Percentiles rank a stretch among this genome's conserved stretches.
Conservation (phyloP, 306 rosid species). For the Cucurbita argyrosperma region DNA sequence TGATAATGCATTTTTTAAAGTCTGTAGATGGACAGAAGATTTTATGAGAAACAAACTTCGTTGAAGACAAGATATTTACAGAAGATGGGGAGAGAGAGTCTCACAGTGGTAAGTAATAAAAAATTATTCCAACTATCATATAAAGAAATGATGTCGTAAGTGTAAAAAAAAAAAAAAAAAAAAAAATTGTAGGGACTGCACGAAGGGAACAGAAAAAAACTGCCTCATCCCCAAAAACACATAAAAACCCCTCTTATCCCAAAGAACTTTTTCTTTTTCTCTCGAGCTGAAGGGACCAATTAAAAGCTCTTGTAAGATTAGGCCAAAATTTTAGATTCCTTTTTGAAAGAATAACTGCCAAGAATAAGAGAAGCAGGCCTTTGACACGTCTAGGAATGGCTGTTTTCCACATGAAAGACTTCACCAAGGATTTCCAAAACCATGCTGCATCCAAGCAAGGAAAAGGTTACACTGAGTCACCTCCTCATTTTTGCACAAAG, state of each 20-base stretch:
- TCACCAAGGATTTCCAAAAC: not conserved
- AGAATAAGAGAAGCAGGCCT: not conserved
- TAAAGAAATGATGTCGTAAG: not conserved
- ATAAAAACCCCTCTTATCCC: not conserved
- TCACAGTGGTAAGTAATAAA: not conserved
- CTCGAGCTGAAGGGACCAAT: not conserved
- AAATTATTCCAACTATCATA: not conserved
- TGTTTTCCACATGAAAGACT: not conserved
- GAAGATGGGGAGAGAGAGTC: not conserved
- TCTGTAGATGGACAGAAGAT: constrained; percentile 23
- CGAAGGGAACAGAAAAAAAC: not conserved
- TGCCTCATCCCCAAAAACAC: not conserved
- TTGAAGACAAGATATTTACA: not conserved
- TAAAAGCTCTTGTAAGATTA: not conserved
- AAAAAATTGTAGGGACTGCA: not conserved
- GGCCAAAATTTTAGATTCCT: not conserved
- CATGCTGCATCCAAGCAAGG: not conserved
- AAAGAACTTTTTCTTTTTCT: not conserved
- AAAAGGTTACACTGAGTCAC: not conserved
- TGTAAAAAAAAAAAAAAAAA: not conserved
- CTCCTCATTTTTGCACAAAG: not conserved
- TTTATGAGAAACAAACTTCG: not conserved
- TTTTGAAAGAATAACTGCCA: not conserved
- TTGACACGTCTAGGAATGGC: not conserved
- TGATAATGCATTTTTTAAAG: constrained; percentile 87